A percentile compares a stretch with the other conserved stretches of the same genome.
These are phyloP conservation scores for Phytophthora sp. DNA, from an alignment of 352 stramenopile species.

Conservation along the genomic window DNA sequence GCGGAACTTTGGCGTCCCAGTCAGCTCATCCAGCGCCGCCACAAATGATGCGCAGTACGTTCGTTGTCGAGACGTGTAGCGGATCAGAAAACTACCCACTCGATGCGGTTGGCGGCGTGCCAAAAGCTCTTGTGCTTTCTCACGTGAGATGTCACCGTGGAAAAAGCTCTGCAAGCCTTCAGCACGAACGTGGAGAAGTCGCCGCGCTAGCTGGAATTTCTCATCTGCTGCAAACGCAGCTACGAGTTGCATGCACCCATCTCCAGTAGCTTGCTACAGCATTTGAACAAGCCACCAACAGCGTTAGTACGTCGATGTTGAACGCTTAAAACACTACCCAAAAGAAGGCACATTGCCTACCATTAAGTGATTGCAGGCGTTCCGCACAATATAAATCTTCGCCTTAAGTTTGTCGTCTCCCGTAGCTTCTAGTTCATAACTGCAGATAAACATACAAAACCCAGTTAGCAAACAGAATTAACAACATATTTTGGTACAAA, in stretches of 20 bases:
- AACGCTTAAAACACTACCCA: too few species aligned
- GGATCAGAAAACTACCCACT: constrained; percentile 71
- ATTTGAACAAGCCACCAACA: not conserved
- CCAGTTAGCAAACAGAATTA: not conserved
- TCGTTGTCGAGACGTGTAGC: constrained; percentile 68
- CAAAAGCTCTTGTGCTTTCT: constrained; percentile 56
- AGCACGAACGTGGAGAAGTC: constrained; percentile 56
- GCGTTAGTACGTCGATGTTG: constrained; percentile 1
- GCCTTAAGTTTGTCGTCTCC: constrained; percentile 37
- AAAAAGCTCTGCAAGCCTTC: constrained; percentile 80
- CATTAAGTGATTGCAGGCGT: constrained; percentile 76
- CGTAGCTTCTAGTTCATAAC: constrained; percentile 62
- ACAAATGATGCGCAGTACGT: constrained; percentile 82
- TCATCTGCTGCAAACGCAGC: constrained; percentile 63
- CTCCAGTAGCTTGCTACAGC: constrained; percentile 57
- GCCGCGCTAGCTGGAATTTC: constrained; percentile 69
- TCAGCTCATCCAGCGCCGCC: constrained; percentile 44
- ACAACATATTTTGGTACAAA: not conserved
- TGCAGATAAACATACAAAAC: constrained; percentile 25
- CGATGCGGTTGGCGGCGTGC: constrained; percentile 32
- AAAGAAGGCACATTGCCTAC: constrained; percentile 34
- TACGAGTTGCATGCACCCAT: constrained; percentile 62
- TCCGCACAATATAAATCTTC: constrained; percentile 78
- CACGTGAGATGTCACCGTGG: constrained; percentile 74
- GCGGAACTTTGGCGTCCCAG: constrained; percentile 47